These are phyloP conservation scores for Cubamyces lactineus DNA, from an alignment of 768 basidiomycete species.

Conservation along the genomic window DNA sequence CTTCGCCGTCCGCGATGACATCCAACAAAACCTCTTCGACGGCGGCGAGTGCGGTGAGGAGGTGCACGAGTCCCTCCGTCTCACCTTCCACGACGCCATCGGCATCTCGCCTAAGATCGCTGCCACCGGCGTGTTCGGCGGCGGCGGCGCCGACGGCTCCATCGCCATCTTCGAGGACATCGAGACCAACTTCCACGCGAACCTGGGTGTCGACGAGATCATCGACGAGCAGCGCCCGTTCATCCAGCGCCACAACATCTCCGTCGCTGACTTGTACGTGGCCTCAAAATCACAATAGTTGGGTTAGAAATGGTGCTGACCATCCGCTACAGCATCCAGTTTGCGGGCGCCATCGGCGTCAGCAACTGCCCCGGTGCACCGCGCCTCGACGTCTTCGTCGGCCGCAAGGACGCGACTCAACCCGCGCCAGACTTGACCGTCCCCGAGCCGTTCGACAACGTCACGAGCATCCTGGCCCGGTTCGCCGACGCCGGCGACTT, in stretches of 20 bases:
- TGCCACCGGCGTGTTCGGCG: constrained; percentile 13
- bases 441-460: constrained; percentile 30
- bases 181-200: constrained; percentile 21
- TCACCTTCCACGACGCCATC: constrained; percentile 23
- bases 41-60: constrained; percentile 22
- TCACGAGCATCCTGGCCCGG: constrained; percentile 29
- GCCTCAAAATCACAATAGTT: not conserved
- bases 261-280: constrained; percentile 27
- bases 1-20: constrained; percentile 16
- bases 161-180: constrained; percentile 20
- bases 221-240: constrained; percentile 19
- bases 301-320: not conserved
- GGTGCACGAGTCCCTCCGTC: constrained; percentile 21
- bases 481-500: constrained; percentile 29
- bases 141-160: constrained; percentile 18
- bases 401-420: constrained; percentile 32
- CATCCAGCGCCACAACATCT: constrained; percentile 16
- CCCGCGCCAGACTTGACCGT: constrained; percentile 28
- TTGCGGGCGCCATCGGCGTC: constrained; percentile 40
- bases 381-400: constrained; percentile 40
- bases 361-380: constrained; percentile 45
- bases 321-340: constrained; percentile 36
- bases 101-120: constrained; percentile 13
- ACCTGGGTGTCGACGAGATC: constrained; percentile 19
- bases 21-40: constrained; percentile 19